Base-by-base conservation (phyloP, 2,329 filamentous ascomycete genomes). In the Aspergillus amoenus region DNA sequence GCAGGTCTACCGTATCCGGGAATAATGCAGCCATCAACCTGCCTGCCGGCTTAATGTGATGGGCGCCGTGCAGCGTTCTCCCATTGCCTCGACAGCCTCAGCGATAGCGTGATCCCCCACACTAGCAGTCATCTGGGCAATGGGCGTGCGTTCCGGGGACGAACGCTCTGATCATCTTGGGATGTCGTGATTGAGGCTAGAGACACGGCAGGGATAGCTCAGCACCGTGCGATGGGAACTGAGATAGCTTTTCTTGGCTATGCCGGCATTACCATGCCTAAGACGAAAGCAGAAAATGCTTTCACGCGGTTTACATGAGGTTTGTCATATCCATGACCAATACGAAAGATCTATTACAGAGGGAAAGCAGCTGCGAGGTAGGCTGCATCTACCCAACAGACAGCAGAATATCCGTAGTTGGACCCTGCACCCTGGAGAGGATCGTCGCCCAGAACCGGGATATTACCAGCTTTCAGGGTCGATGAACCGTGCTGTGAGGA, bases 111-210 rank as follows among this genome's bases (percentile, higher is more conserved):
- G 27, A 30, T 30, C 27, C 27, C 27, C 27, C 27, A 52, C 50
- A 34, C 21, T 2, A 41, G 12, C 7, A 24, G 24, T 17, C 9
- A 27, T 40, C 34, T 8, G 15, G 34, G 34, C 12, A 37, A 50
- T 24, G 22, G 24, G 30, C 15, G n/a, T 32, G 15, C 11, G 17
- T 40, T 40, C 47, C 11, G 24, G 47, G 34, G 18, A 32, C n/a
- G n/a, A 18, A 34, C 13, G 18, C 45, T 37, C 32, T 9, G 45
- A 48, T 34, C 8, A 22, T 37, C 27, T 24, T 18, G 34, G 12
- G 42, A 46, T 53, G 51, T 53, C 51, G 51, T 40, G 51, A 53
- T 32, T 9, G 4, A 27, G 41, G 12, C 41, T 27, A 39, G 41
- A 39, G 30, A n/a, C 15, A 47, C 27, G 27, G 27, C 27, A n/a